Percentiles rank a stretch among this genome's conserved stretches.
phyloP scores from a whole-genome alignment of 108 stramenopile species.

The Nitzschia palea region DNA sequence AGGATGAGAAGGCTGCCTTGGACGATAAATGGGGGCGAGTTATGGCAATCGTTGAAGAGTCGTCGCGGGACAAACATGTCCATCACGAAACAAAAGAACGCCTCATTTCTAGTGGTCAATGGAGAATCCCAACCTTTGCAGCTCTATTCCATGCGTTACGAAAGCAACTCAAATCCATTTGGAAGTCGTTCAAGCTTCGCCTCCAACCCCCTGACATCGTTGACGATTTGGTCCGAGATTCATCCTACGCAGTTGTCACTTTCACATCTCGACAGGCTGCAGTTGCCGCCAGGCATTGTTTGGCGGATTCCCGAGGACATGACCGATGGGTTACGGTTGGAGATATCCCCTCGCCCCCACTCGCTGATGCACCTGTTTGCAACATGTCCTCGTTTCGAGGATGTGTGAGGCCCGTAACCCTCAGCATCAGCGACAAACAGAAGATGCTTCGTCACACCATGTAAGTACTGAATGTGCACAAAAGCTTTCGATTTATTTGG shows the following conservation, averaged over 20 bases:
- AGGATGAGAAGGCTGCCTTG: not conserved
- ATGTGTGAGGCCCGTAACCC: constrained; percentile 86
- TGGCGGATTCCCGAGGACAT: constrained; percentile 78
- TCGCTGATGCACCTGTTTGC: constrained; percentile 83
- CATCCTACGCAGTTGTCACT: constrained; percentile 86
- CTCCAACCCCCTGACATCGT: constrained; percentile 25
- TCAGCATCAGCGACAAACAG: constrained; percentile 76
- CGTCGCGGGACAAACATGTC: constrained; percentile 9
- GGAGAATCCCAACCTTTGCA: constrained; percentile 15
- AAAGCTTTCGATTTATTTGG: not conserved
- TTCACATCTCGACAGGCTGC: constrained; percentile 89
- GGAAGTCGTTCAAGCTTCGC: not conserved
- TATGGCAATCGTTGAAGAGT: constrained; percentile 23
- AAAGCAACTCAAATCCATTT: not conserved
- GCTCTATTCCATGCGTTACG: not conserved
- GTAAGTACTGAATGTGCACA: constrained; percentile 41
- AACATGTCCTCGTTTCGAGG: constrained; percentile 74
- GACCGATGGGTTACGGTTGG: constrained; percentile 63
- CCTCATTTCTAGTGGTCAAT: constrained; percentile 20
- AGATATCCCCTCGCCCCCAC: constrained; percentile 73
- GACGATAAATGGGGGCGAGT: constrained; percentile 30
- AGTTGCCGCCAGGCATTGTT: constrained; percentile 78
- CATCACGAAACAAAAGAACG: constrained; percentile 6
- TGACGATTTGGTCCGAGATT: constrained; percentile 62
- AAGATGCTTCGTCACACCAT: constrained; percentile 57